Percentiles rank a stretch among this genome's conserved stretches.
phyloP scores from a whole-genome alignment of 2,329 filamentous ascomycete species.

The Fusarium sp. region DNA sequence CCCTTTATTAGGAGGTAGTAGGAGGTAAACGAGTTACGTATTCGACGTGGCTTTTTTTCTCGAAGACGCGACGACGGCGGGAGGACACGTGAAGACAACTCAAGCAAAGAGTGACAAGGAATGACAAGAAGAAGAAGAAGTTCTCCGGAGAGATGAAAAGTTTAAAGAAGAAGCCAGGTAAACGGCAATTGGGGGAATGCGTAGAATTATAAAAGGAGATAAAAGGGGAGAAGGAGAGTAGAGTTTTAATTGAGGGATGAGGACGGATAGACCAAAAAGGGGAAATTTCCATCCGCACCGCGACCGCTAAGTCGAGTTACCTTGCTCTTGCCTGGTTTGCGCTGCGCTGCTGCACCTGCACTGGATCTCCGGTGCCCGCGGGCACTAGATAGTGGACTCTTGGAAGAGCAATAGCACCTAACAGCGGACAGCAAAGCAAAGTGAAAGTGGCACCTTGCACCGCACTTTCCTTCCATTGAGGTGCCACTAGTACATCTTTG shows the following conservation, averaged over 20 bases:
- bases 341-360: conserved; percentile 21
- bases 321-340: conserved; percentile 12
- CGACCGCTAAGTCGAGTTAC: not conserved
- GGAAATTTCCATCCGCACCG: conserved; percentile 51
- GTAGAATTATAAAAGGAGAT: conserved; percentile 43
- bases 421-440: conserved; percentile 11
- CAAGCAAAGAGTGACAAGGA: conserved; percentile 49
- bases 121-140: conserved; percentile 53
- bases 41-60: conserved; percentile 39
- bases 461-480: conserved; percentile 37
- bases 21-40: conserved; percentile 27
- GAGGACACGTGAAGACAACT: conserved; percentile 40
- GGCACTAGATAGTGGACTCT: conserved; percentile 4
- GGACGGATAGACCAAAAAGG: conserved; percentile 50
- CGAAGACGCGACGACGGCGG: conserved; percentile 44
- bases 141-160: conserved; percentile 42
- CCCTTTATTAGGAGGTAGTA: conserved; percentile 33
- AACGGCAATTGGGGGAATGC: conserved; percentile 39
- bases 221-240: conserved; percentile 45
- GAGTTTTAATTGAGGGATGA: conserved; percentile 42
- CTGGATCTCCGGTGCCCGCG: conserved; percentile 39
- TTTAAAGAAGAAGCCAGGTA: conserved; percentile 32
- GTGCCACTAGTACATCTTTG: conserved; percentile 39
- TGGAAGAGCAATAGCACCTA: not conserved
- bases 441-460: conserved; percentile 44